Base-by-base conservation (phyloP, 2,329 filamentous ascomycete species). In the Celoporthe dispersa region DNA sequence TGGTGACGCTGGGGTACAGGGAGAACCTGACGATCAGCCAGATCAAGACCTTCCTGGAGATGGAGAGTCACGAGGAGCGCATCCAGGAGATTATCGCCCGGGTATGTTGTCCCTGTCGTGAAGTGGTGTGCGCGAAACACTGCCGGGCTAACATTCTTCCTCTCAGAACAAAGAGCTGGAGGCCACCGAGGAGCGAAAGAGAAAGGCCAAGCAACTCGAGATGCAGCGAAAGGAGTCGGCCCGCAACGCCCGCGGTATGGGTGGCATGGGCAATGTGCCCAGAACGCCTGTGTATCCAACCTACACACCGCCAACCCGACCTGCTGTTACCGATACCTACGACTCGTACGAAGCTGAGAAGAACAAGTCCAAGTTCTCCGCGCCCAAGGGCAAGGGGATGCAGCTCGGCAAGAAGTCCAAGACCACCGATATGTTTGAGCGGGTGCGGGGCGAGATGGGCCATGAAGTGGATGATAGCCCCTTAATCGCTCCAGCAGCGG, bases 381-480 rank as follows among this genome's bases (percentile, higher is more conserved):
- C 92, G 65, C 88, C 91, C 71, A 94, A 97, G 83, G 94, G 94
- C 76, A 99, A 99, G 85, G 96, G 96, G 75, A 99, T 99, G 97
- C 95, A 98, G 81, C 86, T 99, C 69, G 96, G 96, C 82, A 98
- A 98, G 86, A 99, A 99, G 84, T 97, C 93, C 71, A 98, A 98
- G 85, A 94, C 93, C 31, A 97, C 92, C 39, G 95, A 97, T 80
- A 97, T 98, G 87, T 98, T 97, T 79, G 95, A 98, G 82, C 92
- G 94, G 77, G 94, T 99, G 44, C 91, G 94, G 74, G 93, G 93
- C 71, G 95, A 98, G 74, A 86, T 98, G 78, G 94, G 94, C n/a
- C 87, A 91, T 51, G 94, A 97, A 78, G 90, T 90, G 51, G 94
- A 97, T 78, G 91, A 94, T 68, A 82, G 83, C 59, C 94, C 94